phyloP scores from a whole-genome alignment of 495 filamentous ascomycete species.

The Aspergillus affinis region DNA sequence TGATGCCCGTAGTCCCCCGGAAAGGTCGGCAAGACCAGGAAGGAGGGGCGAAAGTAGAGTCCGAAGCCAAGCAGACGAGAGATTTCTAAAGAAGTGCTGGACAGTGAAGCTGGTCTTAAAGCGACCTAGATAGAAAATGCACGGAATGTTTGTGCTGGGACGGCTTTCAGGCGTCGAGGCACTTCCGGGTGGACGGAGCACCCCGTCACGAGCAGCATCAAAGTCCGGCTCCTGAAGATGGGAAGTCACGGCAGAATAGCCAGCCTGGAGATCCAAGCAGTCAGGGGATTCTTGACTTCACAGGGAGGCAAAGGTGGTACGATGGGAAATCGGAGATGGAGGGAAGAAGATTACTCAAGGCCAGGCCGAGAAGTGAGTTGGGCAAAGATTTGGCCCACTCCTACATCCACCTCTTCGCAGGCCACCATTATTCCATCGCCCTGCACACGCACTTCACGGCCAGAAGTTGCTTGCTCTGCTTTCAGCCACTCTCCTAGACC shows the following conservation, averaged over 20 bases:
- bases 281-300: neutral
- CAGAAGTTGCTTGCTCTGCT: neutral
- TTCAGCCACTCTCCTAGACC: neutral
- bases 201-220: neutral
- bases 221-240: neutral
- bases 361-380: neutral
- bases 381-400: neutral
- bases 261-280: neutral
- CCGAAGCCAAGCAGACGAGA: neutral
- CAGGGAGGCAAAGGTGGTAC: neutral
- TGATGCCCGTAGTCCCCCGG: neutral
- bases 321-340: neutral
- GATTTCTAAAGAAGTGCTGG: neutral
- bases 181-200: neutral
- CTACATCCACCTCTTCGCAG: slow-evolving; percentile 5
- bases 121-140: neutral
- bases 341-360: neutral
- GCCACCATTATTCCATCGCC: too few species aligned
- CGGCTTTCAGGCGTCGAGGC: neutral
- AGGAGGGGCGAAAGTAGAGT: neutral
- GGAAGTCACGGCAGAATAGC: neutral
- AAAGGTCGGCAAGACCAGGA: neutral
- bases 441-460: too few species aligned
- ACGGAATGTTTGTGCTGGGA: neutral
- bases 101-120: neutral